Percentiles rank a stretch among this genome's conserved stretches.
phyloP scores from a whole-genome alignment of 768 basidiomycete species.

The Paxillus ammoniavirescens region DNA sequence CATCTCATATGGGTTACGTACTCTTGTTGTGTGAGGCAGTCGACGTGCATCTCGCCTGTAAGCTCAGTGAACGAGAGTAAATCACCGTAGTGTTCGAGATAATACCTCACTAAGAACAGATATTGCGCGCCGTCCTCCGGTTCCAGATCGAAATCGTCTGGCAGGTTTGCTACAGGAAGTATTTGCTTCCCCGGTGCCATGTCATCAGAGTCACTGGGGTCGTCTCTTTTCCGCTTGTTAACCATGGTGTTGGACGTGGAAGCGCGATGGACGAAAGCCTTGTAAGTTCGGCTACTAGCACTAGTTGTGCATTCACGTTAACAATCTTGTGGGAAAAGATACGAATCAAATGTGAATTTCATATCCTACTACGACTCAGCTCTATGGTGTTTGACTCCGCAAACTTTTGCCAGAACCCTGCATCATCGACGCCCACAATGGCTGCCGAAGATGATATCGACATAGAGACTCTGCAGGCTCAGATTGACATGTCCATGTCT shows the following conservation, averaged over 20 bases:
- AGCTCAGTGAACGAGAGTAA: conserved; percentile 8
- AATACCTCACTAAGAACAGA: conserved; percentile 77
- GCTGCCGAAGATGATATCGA: conserved; percentile 58
- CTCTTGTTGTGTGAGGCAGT: conserved; percentile 66
- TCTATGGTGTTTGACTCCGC: background rate
- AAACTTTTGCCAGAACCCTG: conserved; percentile 17
- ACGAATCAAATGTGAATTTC: background rate
- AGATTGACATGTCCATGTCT: conserved; percentile 78
- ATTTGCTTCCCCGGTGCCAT: conserved; percentile 64
- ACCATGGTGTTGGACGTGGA: conserved; percentile 13
- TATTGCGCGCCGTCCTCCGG: conserved; percentile 78
- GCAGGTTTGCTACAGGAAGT: conserved; percentile 78
- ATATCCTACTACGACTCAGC: background rate
- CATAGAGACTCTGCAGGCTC: conserved; percentile 71
- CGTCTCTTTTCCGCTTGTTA: conserved; percentile 58
- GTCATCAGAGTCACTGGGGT: conserved; percentile 57
- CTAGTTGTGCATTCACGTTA: too few relatives aligned
- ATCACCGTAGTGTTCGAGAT: conserved; percentile 1
- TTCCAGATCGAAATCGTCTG: conserved; percentile 60
- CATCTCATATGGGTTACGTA: conserved; percentile 63
- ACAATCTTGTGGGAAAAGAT: conserved; percentile 20
- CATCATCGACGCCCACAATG: conserved; percentile 12
- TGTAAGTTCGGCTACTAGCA: background rate
- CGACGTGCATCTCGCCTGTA: conserved; percentile 67
- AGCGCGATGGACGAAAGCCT: background rate